phyloP scores from a whole-genome alignment of 2,329 filamentous ascomycete species.

The Verticillium isaacii region DNA sequence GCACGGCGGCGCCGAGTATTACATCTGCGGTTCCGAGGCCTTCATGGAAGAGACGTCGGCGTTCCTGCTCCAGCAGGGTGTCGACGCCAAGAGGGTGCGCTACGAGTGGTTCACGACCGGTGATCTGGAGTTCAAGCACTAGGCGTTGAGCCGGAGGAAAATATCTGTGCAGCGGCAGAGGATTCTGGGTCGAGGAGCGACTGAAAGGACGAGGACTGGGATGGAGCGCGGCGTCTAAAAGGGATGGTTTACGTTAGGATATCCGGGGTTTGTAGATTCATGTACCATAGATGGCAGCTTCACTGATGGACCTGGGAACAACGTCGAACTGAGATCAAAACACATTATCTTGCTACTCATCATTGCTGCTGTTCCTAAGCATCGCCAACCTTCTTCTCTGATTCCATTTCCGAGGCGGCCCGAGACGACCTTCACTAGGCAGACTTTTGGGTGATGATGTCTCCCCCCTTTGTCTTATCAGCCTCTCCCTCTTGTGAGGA shows the following conservation, averaged over 20 bases:
- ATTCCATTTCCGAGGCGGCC: too few relatives aligned
- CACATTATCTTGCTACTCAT: too few relatives aligned
- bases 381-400: too few relatives aligned
- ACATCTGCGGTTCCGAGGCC: constrained; percentile 48
- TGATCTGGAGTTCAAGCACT: constrained; percentile 23
- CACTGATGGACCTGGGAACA: not conserved
- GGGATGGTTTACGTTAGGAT: not conserved
- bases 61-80: constrained; percentile 34
- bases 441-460: not conserved
- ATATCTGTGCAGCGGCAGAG: too few relatives aligned
- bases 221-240: not conserved
- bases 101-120: constrained; percentile 44
- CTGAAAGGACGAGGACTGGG: not conserved
- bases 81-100: constrained; percentile 32
- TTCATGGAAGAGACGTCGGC: constrained; percentile 48
- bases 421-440: not conserved
- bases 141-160: not conserved
- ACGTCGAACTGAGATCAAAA: too few relatives aligned
- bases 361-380: too few relatives aligned
- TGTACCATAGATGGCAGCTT: not conserved
- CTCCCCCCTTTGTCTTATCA: not conserved
- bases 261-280: not conserved
- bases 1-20: constrained; percentile 45
- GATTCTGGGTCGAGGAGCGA: too few relatives aligned
- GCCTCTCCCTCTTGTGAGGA: not conserved